Conservation (phyloP, 257 asterid genomes). For the Galeopsis tetrahit region DNA sequence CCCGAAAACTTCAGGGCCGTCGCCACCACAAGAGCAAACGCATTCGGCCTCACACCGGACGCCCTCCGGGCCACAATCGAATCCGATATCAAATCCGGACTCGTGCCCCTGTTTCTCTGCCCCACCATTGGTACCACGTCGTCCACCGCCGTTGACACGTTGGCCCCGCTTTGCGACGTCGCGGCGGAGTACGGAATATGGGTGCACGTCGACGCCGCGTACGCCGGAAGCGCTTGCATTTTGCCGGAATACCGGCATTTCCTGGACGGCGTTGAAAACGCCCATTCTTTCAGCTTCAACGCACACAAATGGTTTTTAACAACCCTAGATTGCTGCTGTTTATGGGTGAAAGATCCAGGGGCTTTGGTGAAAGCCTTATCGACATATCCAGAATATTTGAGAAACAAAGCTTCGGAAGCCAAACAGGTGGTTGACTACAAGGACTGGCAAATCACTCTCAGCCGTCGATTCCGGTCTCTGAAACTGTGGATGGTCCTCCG, state of each 20-base stretch:
- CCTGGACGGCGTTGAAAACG: slow-evolving; percentile 69
- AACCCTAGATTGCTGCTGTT: slow-evolving; percentile 76
- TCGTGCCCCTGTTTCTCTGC: slow-evolving; percentile 65
- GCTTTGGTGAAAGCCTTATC: slow-evolving; percentile 64
- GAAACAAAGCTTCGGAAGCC: slow-evolving; percentile 69
- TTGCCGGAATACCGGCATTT: slow-evolving; percentile 72
- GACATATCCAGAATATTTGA: slow-evolving; percentile 60
- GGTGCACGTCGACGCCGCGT: slow-evolving; percentile 86
- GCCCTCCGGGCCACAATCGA: slow-evolving; percentile 46
- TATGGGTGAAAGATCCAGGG: slow-evolving; percentile 76
- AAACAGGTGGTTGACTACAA: slow-evolving; percentile 77
- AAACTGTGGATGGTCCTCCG: slow-evolving; percentile 75
- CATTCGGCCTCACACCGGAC: slow-evolving; percentile 47
- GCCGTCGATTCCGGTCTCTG: slow-evolving; percentile 73
- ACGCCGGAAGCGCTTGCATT: slow-evolving; percentile 78
- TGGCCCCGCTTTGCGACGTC: slow-evolving; percentile 55
- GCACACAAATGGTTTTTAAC: slow-evolving; percentile 83
- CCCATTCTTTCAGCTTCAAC: slow-evolving; percentile 75
- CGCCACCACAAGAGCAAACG: slow-evolving; percentile 41
- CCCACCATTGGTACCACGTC: slow-evolving; percentile 75
- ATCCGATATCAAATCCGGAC: slow-evolving; percentile 50
- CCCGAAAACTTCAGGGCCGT: slow-evolving; percentile 58
- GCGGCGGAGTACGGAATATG: slow-evolving; percentile 56
- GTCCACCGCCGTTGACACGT: slow-evolving; percentile 67
- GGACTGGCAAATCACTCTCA: slow-evolving; percentile 81